Conservation (phyloP, 768 basidiomycete genomes). For the Atractiella rhizophila region DNA sequence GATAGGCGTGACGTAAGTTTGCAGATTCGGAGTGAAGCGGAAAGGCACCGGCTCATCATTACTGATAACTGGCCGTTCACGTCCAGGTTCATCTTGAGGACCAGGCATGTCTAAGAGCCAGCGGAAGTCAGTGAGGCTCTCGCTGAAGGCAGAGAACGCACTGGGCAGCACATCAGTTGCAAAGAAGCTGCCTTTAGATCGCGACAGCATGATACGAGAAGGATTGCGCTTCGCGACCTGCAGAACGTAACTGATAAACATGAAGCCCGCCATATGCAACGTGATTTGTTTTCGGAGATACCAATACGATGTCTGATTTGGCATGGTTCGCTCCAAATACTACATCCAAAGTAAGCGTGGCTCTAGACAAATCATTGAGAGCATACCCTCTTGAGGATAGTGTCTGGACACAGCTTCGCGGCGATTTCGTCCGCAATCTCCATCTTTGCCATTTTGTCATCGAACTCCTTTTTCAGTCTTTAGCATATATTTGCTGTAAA, state of each 20-base stretch:
- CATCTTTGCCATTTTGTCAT: constrained; percentile 28
- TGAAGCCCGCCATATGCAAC: constrained; percentile 55
- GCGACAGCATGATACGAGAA: constrained; percentile 59
- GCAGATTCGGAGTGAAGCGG: constrained; percentile 89
- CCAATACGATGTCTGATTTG: constrained; percentile 64
- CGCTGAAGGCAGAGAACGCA: too few relatives aligned
- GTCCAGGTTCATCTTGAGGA: neutral
- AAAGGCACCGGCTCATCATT: constrained; percentile 80
- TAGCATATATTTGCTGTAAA: neutral
- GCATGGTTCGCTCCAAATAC: constrained; percentile 81
- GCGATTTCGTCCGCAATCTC: constrained; percentile 72
- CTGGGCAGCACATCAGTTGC: constrained; percentile 82
- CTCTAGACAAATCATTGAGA: neutral
- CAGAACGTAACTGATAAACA: constrained; percentile 77
- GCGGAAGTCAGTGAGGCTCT: constrained; percentile 12
- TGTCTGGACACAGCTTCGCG: constrained; percentile 68
- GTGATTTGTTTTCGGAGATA: constrained; percentile 94
- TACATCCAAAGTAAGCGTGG: constrained; percentile 22
- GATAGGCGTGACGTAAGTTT: constrained; percentile 65
- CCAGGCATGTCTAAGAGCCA: neutral
- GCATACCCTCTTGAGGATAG: constrained; percentile 53
- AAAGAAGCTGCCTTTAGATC: constrained; percentile 65
- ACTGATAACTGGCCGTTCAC: constrained; percentile 34
- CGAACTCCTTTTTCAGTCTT: constrained; percentile 34
- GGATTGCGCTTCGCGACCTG: constrained; percentile 62